These are phyloP conservation scores for Scolecobasidium constrictum DNA, from an alignment of 2,329 filamentous ascomycete species.

Conservation along the genomic window DNA sequence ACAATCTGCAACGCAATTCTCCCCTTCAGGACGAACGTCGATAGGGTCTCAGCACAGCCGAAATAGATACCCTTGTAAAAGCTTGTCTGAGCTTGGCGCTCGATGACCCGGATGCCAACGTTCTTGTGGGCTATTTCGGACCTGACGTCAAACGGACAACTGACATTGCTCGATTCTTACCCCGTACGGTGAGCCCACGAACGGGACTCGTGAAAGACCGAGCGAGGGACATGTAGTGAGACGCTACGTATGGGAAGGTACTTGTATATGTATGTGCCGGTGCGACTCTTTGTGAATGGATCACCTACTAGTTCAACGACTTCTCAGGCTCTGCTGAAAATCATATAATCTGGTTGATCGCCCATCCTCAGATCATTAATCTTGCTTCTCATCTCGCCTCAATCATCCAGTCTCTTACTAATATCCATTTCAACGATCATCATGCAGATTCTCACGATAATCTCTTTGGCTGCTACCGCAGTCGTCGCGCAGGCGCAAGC, in stretches of 20 bases:
- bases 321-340: too few species aligned
- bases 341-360: too few species aligned
- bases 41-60: neutral
- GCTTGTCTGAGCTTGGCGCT: neutral
- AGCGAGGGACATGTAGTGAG: too few species aligned
- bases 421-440: neutral
- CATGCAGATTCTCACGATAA: neutral
- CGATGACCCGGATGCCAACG: neutral
- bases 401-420: too few species aligned
- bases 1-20: neutral
- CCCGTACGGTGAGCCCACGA: too few species aligned
- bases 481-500: neutral
- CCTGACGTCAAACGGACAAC: neutral
- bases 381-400: too few species aligned
- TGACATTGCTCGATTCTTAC: constrained; percentile 10
- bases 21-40: neutral
- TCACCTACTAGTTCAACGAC: too few species aligned
- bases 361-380: too few species aligned
- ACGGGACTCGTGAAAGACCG: too few species aligned
- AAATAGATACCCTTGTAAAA: neutral
- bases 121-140: neutral
- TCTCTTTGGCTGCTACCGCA: neutral
- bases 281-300: too few species aligned
- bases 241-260: too few species aligned
- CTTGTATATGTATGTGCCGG: too few species aligned